These are phyloP conservation scores for Bolboschoenoplectus hybrid DNA, from an alignment of 202 grass and related monocot species.

Conservation along the genomic window DNA sequence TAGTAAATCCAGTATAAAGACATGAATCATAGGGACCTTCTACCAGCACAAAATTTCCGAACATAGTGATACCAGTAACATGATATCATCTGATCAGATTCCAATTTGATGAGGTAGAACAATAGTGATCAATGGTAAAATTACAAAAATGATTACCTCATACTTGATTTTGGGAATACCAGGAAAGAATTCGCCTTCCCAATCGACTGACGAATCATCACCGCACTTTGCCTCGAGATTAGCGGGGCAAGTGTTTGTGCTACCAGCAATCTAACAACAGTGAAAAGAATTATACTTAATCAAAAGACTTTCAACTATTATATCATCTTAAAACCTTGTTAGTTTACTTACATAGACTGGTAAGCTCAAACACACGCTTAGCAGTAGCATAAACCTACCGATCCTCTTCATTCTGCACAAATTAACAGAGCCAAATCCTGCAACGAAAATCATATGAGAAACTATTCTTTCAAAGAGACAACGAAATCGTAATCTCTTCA, in stretches of 20 bases:
- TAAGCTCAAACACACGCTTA: constrained; percentile 37
- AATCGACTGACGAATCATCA: constrained; percentile 51
- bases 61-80: neutral
- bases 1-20: constrained; percentile 1
- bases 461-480: constrained; percentile 2
- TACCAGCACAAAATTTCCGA: neutral
- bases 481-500: neutral
- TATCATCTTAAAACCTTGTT: neutral
- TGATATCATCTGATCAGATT: neutral
- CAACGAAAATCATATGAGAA: constrained; percentile 8
- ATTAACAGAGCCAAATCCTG: constrained; percentile 8
- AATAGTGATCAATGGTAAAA: constrained; percentile 5
- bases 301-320: neutral
- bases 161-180: constrained; percentile 80
- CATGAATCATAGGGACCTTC: neutral
- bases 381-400: constrained; percentile 12
- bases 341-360: constrained; percentile 36
- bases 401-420: constrained; percentile 40
- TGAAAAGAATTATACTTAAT: neutral
- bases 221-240: constrained; percentile 58
- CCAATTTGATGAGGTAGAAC: neutral
- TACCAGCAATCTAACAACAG: constrained; percentile 44
- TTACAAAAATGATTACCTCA: constrained; percentile 55
- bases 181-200: constrained; percentile 86
- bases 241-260: constrained; percentile 57